Evolutionary conservation across 306 rosid genomes (phyloP).

Genomic region (Arachis hypogaea): DNA sequence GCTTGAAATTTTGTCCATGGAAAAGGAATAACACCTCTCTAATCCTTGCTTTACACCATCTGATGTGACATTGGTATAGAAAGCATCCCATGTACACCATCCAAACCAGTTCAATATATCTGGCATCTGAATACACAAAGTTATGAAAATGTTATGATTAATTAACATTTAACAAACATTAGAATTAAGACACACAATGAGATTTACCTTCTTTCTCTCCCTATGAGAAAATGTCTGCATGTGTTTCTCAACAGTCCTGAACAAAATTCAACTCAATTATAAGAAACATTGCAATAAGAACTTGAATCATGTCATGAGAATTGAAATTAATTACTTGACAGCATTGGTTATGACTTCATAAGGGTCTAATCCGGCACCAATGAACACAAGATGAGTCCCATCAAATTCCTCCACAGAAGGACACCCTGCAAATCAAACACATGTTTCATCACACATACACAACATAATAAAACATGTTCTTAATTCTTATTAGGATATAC

Average conservation of each 20-base stretch:
- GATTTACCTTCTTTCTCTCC: conserved; percentile 76
- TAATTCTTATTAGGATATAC: neutral
- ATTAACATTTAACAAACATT: neutral
- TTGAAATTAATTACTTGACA: conserved; percentile 56
- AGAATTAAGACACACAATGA: neutral
- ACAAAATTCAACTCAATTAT: neutral
- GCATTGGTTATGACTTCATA: conserved; percentile 80
- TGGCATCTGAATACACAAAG: conserved; percentile 70
- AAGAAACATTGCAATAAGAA: too few species aligned
- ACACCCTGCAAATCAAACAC: conserved; percentile 61
- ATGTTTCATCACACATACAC: conserved; percentile 1
- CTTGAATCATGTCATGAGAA: neutral
- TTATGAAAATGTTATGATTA: neutral
- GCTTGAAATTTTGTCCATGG: neutral
- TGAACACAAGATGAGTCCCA: conserved; percentile 80
- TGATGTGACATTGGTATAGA: conserved; percentile 77
- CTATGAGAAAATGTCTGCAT: conserved; percentile 81
- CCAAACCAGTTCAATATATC: conserved; percentile 95
- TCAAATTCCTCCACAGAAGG: conserved; percentile 75
- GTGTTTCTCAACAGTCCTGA: conserved; percentile 82
- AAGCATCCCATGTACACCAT: conserved; percentile 99
- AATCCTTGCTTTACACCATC: conserved; percentile 85
- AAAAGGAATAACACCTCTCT: conserved; percentile 54
- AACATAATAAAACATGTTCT: neutral
- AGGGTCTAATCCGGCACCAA: conserved; percentile 87